These are phyloP conservation scores for Aurantiochytrium sp. DNA, from an alignment of 108 stramenopile species.

Conservation along the genomic window DNA sequence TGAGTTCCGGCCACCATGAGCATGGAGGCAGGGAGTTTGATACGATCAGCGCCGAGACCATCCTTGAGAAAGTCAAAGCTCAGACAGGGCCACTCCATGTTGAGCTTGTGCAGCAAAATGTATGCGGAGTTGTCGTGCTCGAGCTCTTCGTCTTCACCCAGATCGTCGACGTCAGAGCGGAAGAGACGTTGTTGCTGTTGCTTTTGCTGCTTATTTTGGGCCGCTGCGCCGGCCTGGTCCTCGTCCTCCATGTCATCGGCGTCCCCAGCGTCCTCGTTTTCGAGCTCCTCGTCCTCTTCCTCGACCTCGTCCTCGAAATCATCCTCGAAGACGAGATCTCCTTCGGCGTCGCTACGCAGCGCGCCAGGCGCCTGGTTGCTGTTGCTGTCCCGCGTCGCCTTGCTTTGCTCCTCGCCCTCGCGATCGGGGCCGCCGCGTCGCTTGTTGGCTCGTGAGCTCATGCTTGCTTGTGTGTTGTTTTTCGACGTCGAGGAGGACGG, in stretches of 20 bases:
- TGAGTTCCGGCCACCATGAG: conserved; percentile 82
- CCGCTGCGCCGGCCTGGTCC: conserved; percentile 34
- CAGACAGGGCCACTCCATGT: conserved; percentile 88
- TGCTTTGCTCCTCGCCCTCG: too few species aligned
- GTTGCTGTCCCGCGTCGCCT: too few species aligned
- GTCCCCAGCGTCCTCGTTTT: conserved; percentile 54
- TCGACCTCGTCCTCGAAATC: conserved; percentile 66
- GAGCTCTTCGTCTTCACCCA: conserved; percentile 55
- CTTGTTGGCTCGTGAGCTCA: too few species aligned
- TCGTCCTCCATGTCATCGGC: conserved; percentile 43
- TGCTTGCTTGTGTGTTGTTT: too few species aligned
- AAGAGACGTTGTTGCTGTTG: conserved; percentile 44
- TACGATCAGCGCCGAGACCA: conserved; percentile 65
- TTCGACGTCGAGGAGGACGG: too few species aligned
- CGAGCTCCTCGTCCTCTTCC: conserved; percentile 64
- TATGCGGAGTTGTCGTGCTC: conserved; percentile 92
- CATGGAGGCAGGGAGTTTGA: conserved; percentile 75
- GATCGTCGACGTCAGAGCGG: conserved; percentile 30
- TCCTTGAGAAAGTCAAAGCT: conserved; percentile 83
- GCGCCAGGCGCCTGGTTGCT: too few species aligned
- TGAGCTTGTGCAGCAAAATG: conserved; percentile 87
- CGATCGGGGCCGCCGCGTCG: too few species aligned
- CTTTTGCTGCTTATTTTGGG: too few species aligned
- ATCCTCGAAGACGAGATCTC: conserved; percentile 68
- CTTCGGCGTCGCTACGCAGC: conserved; percentile 25